Percentiles rank a stretch among this genome's conserved stretches.
These are phyloP conservation scores for Parathielavia appendiculata DNA, from an alignment of 495 filamentous ascomycete genomes.

Conservation along the genomic window DNA sequence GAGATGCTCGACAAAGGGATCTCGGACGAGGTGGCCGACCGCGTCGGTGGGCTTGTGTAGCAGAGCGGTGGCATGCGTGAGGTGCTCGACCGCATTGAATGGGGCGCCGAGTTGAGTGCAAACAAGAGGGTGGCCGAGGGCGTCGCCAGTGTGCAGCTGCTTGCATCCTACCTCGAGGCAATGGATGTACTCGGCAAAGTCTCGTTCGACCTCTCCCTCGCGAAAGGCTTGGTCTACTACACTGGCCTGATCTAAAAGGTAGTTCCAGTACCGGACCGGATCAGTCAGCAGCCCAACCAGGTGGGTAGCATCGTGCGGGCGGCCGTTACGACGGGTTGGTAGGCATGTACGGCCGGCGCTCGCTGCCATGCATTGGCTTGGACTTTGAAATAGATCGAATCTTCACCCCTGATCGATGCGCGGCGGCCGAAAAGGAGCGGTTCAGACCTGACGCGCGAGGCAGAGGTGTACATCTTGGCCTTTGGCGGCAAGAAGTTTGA, in stretches of 20 bases:
- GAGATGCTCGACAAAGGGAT: conserved; percentile 92
- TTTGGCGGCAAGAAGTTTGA: conserved; percentile 80
- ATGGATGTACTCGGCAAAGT: conserved; percentile 65
- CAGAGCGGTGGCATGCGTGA: conserved; percentile 62
- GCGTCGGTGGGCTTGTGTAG: conserved; percentile 75
- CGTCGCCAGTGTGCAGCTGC: conserved; percentile 69
- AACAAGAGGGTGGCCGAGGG: conserved; percentile 70
- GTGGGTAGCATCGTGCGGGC: conserved; percentile 73
- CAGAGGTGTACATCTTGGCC: conserved; percentile 85
- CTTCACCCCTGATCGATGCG: conserved; percentile 80
- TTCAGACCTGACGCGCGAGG: conserved; percentile 49
- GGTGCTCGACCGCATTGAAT: conserved; percentile 58
- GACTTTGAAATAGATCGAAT: conserved; percentile 93
- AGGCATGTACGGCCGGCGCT: conserved; percentile 79
- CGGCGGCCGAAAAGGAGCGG: conserved; percentile 55
- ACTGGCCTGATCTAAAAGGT: conserved; percentile 91
- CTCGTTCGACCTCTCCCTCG: conserved; percentile 75
- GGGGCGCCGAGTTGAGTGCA: conserved; percentile 54
- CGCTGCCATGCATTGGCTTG: conserved; percentile 86
- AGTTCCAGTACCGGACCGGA: conserved; percentile 33
- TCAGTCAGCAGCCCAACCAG: conserved; percentile 12
- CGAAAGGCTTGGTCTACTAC: conserved; percentile 88
- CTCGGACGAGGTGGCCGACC: conserved; percentile 64
- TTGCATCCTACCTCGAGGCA: conserved; percentile 74
- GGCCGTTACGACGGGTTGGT: conserved; percentile 90